Evolutionary conservation across 768 basidiomycete species (phyloP).

Genomic region (Neoboletus magnificus): DNA sequence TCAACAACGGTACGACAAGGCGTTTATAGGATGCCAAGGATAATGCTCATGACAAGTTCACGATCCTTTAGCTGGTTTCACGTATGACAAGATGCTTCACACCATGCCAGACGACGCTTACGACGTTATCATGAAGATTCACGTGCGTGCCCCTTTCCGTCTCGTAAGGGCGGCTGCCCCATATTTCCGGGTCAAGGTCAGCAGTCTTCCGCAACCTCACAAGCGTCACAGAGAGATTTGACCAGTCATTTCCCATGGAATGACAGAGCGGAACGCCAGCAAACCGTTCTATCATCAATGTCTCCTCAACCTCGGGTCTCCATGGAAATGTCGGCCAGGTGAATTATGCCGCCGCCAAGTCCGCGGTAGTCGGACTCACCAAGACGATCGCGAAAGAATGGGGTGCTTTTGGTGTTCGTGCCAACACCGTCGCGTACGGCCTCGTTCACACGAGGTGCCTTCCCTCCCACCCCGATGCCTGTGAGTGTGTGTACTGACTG

Average conservation of each 20-base stretch:
- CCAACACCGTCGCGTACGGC: slow-evolving; percentile 79
- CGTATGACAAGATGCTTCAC: slow-evolving; percentile 85
- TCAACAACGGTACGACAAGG: slow-evolving; percentile 64
- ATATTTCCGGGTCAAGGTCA: slow-evolving; percentile 74
- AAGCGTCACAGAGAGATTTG: not conserved
- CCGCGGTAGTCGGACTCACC: slow-evolving; percentile 74
- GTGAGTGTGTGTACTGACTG: slow-evolving; percentile 1
- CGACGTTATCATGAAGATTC: slow-evolving; percentile 79
- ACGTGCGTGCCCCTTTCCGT: slow-evolving; percentile 83
- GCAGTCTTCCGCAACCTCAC: not conserved
- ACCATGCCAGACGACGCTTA: slow-evolving; percentile 81
- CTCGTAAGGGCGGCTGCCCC: slow-evolving; percentile 82
- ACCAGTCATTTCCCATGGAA: not conserved
- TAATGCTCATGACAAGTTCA: not conserved
- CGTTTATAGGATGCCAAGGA: not conserved
- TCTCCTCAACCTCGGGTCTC: slow-evolving; percentile 78
- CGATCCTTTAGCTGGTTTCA: slow-evolving; percentile 56
- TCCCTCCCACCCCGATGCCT: not conserved
- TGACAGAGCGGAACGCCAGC: slow-evolving; percentile 50
- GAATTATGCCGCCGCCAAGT: slow-evolving; percentile 79
- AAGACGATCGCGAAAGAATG: slow-evolving; percentile 89
- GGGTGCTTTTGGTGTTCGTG: slow-evolving; percentile 79
- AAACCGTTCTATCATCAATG: slow-evolving; percentile 76
- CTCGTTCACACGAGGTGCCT: slow-evolving; percentile 69
- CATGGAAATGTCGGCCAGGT: slow-evolving; percentile 87